Evolutionary conservation across 768 basidiomycete species (phyloP), one percentile per base, ranked within the genome.

Genomic region (Suillus americanus): DNA sequence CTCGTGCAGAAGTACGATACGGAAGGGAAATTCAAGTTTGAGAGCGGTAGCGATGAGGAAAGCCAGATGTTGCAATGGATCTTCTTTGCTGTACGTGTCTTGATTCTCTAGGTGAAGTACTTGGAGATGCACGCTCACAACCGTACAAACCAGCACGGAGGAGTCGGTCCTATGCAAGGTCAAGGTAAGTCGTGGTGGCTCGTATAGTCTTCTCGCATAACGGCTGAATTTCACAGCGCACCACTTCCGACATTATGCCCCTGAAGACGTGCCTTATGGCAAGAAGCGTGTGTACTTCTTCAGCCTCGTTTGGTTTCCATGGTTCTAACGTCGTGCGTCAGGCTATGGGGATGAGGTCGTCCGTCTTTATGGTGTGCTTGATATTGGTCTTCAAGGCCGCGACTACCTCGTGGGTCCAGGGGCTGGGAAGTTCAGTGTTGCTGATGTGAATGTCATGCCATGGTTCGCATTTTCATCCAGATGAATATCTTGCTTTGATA

Each of bases 111-210:
- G 43, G 16, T 57, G 14, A 40, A 0, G 5, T 28, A 28, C 3
- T 3, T 28, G 25, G 25, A 28, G 10, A 28, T 30, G 51, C 30
- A 45, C 30, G 6, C 56, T 70, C 55, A 60, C 18, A 43, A 48
- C 60, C 3, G 9, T 41, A 20, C 18, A 13, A 46, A 56, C 50
- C 72, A 91, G 88, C 90, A 92, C 72, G 92, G 90, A 1, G 92
- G 89, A 30, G 75, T 92, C 28, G 92, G 91, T 33, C 92, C 93
- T n/a, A 95, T 94, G 91, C 91, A 94, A 80, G 90, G 91, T 37
- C 90, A 92, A 78, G 73, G 77, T 74, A 56, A 20, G 61, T 62
- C 33, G 2, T 7, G 28, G 25, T 16, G 7, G 16, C 25, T 30
- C 38, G 1, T 46, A 6, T 14, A 6, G 1, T 12, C 20, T n/a